Evolutionary conservation across 345 rosid genomes (phyloP).

Genomic region (Camelina neglecta): DNA sequence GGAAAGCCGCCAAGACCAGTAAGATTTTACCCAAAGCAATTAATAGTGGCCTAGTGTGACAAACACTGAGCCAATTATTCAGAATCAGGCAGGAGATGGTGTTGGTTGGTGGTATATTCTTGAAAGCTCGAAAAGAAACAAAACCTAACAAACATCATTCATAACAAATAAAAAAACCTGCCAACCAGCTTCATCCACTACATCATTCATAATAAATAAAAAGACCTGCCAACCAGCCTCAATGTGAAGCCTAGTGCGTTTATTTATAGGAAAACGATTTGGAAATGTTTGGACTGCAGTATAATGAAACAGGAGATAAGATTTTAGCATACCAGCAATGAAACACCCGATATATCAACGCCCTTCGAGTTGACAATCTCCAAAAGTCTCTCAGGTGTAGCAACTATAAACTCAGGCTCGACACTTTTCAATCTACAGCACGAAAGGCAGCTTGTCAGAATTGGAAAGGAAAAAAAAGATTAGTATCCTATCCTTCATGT

Average conservation of each 20-base stretch:
- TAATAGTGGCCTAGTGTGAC: background rate
- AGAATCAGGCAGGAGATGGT: background rate
- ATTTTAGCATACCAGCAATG: conserved; percentile 67
- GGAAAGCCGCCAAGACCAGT: conserved; percentile 1
- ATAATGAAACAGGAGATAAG: background rate
- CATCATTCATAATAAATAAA: conserved; percentile 12
- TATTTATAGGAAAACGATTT: background rate
- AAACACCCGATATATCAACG: conserved; percentile 68
- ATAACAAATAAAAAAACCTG: background rate
- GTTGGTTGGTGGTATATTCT: background rate
- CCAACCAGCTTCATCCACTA: background rate
- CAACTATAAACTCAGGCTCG: conserved; percentile 90
- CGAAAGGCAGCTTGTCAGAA: conserved; percentile 33
- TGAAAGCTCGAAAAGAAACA: background rate
- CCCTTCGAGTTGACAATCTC: conserved; percentile 79
- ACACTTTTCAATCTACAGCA: conserved; percentile 67
- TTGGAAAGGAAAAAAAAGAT: background rate
- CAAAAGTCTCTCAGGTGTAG: conserved; percentile 88
- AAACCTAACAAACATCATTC: conserved; percentile 10
- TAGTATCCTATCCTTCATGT: background rate
- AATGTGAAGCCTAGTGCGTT: background rate
- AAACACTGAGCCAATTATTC: background rate
- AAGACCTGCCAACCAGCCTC: background rate
- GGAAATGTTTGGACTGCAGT: background rate
- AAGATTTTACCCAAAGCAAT: conserved; percentile 1